Base-by-base conservation (phyloP, 2,329 filamentous ascomycete species). In the Aspergillus proliferans region DNA sequence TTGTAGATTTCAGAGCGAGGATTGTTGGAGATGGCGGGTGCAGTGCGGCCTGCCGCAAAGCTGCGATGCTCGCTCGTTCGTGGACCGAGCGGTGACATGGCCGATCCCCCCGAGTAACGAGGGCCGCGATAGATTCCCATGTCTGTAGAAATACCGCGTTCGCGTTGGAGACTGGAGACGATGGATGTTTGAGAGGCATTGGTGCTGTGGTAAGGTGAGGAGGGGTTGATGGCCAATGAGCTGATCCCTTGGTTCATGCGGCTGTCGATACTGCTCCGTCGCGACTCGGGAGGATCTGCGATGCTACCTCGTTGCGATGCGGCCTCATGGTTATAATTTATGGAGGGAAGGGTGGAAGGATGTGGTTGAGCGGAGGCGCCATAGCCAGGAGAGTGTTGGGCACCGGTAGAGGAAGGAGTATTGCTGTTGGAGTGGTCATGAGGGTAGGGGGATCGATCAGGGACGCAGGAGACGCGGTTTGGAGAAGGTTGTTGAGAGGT, bases 271-370 rank as follows among this genome's bases (percentile, higher is more conserved):
- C 74, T 76, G 57, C 74, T 75, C 38, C 74, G 72, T 42, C 74
- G 69, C 9, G 74, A 76, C 49, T 76, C 73, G 15, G 70, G 53
- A 14, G 66, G 65, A n/a, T 75, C 71, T 12, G 56, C 60, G 34
- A 64, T 65, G 57, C 68, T 74, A 21, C 62, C 63, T 28, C 70
- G 66, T 19, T 78, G 72, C 1, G 74, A 70, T 28, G 69, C 63
- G 5, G 73, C 72, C 44, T 83, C 79, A 42, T 77, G 73, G 52
- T 79, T 79, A 56, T 82, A 79, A 46, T 81, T 82, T 53, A 83
- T 76, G 0, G 80, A 79, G 2, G 81, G 80, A 8, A 83, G 66
- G 38, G 72, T 67, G 56, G 70, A 70, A 53, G 59, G 71, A 19
- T 38, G 34, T 38, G n/a, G 34, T 28, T 62, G 70, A 54, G 65